These are phyloP conservation scores for Obba rivulosa DNA, from an alignment of 768 basidiomycete species.

Conservation along the genomic window DNA sequence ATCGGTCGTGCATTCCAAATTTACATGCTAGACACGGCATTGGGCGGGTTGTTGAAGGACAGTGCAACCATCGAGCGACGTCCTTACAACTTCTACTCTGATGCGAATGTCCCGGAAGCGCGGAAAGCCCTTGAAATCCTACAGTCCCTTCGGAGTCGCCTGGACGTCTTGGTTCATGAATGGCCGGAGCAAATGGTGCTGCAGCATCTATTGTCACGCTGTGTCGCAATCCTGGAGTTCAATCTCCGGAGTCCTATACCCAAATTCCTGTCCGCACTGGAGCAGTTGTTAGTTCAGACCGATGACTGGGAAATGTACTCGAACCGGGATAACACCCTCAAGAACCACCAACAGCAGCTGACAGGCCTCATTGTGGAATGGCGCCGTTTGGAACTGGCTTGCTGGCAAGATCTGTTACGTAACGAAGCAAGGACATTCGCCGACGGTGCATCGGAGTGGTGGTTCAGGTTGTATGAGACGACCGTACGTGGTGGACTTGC, in stretches of 20 bases:
- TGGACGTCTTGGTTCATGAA: conserved; percentile 56
- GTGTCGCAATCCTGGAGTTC: conserved; percentile 57
- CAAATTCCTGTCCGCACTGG: conserved; percentile 74
- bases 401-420: conserved; percentile 79
- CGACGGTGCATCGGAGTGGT: conserved; percentile 62
- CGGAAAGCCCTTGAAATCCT: conserved; percentile 55
- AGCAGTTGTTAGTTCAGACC: conserved; percentile 78
- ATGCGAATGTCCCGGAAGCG: conserved; percentile 69
- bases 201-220: conserved; percentile 74
- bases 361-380: conserved; percentile 78
- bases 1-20: conserved; percentile 49
- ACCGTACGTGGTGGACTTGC: conserved; percentile 57
- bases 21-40: not conserved
- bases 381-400: conserved; percentile 84
- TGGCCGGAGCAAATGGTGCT: conserved; percentile 99
- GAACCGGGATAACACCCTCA: conserved; percentile 84
- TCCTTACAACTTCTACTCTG: conserved; percentile 73
- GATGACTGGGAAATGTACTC: conserved; percentile 98
- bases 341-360: conserved; percentile 56
- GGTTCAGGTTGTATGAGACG: conserved; percentile 87
- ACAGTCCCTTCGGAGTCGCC: conserved; percentile 41
- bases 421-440: conserved; percentile 52
- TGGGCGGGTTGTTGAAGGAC: conserved; percentile 35
- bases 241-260: conserved; percentile 71
- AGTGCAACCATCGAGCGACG: conserved; percentile 15